Evolutionary conservation across 352 stramenopile genomes (phyloP).

Genomic region (Globisporangium mamillatum): DNA sequence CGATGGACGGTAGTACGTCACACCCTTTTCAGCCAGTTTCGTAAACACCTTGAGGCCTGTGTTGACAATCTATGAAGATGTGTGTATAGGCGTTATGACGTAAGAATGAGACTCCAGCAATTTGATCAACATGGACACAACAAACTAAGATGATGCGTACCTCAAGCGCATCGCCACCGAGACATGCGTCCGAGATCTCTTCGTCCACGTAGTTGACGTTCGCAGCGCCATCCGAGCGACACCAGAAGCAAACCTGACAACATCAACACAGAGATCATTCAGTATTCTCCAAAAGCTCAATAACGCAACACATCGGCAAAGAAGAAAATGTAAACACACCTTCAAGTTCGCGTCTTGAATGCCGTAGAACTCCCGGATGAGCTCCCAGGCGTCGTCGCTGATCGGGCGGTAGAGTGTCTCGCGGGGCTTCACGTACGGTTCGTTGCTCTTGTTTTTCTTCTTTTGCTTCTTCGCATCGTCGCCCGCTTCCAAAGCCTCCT

Average conservation of each 20-base stretch:
- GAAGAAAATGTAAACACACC: slow-evolving; percentile 21
- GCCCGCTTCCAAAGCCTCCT: slow-evolving; percentile 5
- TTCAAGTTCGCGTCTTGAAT: slow-evolving; percentile 48
- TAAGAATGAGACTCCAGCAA: neutral
- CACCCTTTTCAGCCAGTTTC: slow-evolving; percentile 60
- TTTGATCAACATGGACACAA: neutral
- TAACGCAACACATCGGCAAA: neutral
- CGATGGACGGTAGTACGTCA: slow-evolving; percentile 82
- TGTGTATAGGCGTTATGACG: neutral
- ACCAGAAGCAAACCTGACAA: slow-evolving; percentile 53
- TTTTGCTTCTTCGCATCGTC: neutral
- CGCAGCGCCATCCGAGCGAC: slow-evolving; percentile 66
- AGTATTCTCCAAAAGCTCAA: neutral
- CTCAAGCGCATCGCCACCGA: slow-evolving; percentile 66
- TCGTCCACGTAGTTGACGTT: slow-evolving; percentile 83
- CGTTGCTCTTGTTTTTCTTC: slow-evolving; percentile 9
- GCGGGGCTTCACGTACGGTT: slow-evolving; percentile 34
- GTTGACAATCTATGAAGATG: slow-evolving; percentile 84
- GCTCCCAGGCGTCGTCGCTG: slow-evolving; percentile 55
- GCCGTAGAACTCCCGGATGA: slow-evolving; percentile 63
- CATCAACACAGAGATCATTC: neutral
- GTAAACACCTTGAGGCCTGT: slow-evolving; percentile 90
- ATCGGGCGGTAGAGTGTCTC: slow-evolving; percentile 76
- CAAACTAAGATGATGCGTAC: slow-evolving; percentile 20
- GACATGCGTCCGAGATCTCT: slow-evolving; percentile 55